Evolutionary conservation across 2,329 filamentous ascomycete genomes (phyloP), one percentile per base, ranked within the genome.

Genomic region (Chrysoporthe deuterocubensis): DNA sequence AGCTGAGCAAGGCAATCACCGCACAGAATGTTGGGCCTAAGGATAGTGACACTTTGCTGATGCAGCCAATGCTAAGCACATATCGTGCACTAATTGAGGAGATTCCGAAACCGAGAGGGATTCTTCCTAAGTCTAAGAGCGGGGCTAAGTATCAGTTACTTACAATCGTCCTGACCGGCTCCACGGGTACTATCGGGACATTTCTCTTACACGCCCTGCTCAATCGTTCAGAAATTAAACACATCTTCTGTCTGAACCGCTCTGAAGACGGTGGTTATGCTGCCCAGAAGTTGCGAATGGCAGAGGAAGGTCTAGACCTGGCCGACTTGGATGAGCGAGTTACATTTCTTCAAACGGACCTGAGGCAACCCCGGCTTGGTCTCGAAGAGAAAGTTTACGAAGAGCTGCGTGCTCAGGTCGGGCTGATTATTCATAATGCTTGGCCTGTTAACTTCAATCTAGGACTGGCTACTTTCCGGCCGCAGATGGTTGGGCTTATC

Each of bases 371-470:
- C 14, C 72, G 77, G 62, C 78, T 85, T 21, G 82, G 83, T 16
- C 75, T 85, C 4, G 66, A 71, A 1, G 50, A 67, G 0, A 69
- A 73, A 0, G 63, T 66, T 1, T 79, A 79, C 50, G 43, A 71
- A n/a, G 69, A 72, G 6, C 71, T 83, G 1, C 62, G 62, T 18
- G 52, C 64, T 8, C 67, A 76, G 2, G 72, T 85, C 1, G 80
- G 80, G 0, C 73, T 75, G 16, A 78, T 85, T 34, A 82, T 87
- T 34, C 84, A 87, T 75, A 79, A 79, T 71, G 83, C 84, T 0
- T 86, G 85, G 84, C 77, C 83, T 1, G 85, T 87, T 40, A 87
- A 87, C 73, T 87, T 88, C 77, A 86, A 85, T 73, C 79, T 87
- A 70, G 77, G 77, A 0, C 77, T 87, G 1, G 75, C 77, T 4